Evolutionary conservation across 1,284 basidiomycete species (phyloP).

Genomic region (Ganoderma resinaceum): DNA sequence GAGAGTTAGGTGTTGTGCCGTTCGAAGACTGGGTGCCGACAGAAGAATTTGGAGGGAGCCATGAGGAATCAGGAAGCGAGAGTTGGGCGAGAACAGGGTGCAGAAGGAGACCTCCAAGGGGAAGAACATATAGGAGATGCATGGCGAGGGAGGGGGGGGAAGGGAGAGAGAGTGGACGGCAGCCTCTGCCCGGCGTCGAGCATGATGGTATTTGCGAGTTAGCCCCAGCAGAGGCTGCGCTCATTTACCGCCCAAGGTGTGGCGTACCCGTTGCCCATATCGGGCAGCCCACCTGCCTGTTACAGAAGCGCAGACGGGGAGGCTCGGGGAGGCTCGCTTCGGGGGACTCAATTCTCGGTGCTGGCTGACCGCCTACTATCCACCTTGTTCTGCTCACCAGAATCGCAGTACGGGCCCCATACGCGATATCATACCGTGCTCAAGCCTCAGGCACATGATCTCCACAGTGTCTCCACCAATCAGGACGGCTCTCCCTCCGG

Average conservation of each 20-base stretch:
- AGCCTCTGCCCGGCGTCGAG: not conserved
- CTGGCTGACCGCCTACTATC: too few species aligned
- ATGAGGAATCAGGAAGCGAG: constrained; percentile 66
- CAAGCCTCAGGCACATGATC: not conserved
- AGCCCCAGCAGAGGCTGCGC: not conserved
- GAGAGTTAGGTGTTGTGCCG: constrained; percentile 61
- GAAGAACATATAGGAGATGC: not conserved
- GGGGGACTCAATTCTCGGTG: too few species aligned
- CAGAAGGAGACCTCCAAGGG: constrained; percentile 5
- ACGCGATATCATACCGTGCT: not conserved
- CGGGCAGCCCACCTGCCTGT: constrained; percentile 17
- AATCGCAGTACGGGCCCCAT: not conserved
- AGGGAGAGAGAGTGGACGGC: not conserved
- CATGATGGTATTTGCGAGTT: not conserved
- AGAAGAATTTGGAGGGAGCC: constrained; percentile 67
- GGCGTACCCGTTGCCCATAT: constrained; percentile 18
- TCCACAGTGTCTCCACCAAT: not conserved
- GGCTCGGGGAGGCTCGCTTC: too few species aligned
- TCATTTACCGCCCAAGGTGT: constrained; percentile 2
- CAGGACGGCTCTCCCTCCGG: not conserved
- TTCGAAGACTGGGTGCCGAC: constrained; percentile 60
- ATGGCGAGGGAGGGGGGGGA: not conserved
- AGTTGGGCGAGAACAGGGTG: constrained; percentile 51
- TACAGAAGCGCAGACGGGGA: not conserved
- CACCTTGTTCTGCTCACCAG: not conserved